Evolutionary conservation across 192 early-diverging fungal species (phyloP).

Genomic region (Funneliformis mosseae): DNA sequence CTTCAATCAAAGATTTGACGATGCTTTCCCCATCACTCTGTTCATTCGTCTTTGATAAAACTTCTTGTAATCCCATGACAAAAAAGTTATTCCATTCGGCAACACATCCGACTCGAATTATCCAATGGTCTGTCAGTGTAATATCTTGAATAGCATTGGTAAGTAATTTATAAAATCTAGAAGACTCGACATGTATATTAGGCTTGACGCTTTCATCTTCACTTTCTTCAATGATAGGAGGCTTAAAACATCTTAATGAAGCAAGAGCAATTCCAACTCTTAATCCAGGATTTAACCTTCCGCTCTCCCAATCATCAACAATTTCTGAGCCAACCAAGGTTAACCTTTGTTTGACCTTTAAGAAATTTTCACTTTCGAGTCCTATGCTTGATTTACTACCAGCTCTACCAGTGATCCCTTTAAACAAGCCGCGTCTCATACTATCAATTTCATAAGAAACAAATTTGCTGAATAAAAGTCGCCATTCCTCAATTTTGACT

Average conservation of each 20-base stretch:
- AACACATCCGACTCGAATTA: constrained; percentile 47
- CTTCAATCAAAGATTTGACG: constrained; percentile 38
- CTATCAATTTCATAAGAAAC: constrained; percentile 53
- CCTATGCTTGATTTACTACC: neutral
- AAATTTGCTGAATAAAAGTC: constrained; percentile 45
- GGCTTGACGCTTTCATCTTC: constrained; percentile 22
- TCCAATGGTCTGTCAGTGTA: constrained; percentile 53
- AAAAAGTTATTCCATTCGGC: constrained; percentile 53
- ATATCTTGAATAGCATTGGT: constrained; percentile 52
- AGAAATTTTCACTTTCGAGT: neutral
- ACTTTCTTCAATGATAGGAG: neutral
- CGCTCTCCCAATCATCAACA: constrained; percentile 50
- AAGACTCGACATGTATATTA: constrained; percentile 23
- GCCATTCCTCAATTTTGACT: constrained; percentile 37
- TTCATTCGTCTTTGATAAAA: constrained; percentile 30
- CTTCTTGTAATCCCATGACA: constrained; percentile 34
- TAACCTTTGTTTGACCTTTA: constrained; percentile 35
- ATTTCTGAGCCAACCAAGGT: constrained; percentile 39
- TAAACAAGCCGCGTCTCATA: constrained; percentile 57
- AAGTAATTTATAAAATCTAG: constrained; percentile 51
- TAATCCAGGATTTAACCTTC: constrained; percentile 53
- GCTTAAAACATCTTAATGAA: constrained; percentile 24
- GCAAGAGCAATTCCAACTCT: constrained; percentile 53
- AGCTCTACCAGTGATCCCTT: constrained; percentile 36
- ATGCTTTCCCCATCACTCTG: constrained; percentile 21